These are phyloP conservation scores for Ustilago xerochloae DNA, from an alignment of 1,284 basidiomycete genomes.

Conservation along the genomic window DNA sequence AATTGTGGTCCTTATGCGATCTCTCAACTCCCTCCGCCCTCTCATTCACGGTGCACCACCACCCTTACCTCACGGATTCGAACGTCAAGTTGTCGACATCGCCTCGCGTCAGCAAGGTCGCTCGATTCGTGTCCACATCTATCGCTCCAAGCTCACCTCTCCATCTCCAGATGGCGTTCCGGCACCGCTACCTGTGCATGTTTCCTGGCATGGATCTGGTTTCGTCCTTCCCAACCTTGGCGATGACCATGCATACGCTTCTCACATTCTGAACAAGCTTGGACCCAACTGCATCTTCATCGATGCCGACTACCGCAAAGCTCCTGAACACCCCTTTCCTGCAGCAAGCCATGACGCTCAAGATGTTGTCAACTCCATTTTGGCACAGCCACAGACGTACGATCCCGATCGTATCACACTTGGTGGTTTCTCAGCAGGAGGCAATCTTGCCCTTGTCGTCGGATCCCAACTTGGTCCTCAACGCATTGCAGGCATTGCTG, in stretches of 20 bases:
- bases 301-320: slow-evolving; percentile 64
- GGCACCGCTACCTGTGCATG: slow-evolving; percentile 35
- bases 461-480: slow-evolving; percentile 38
- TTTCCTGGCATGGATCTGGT: slow-evolving; percentile 45
- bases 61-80: slow-evolving; percentile 19
- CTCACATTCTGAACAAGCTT: slow-evolving; percentile 15
- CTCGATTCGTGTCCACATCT: slow-evolving; percentile 44
- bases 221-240: slow-evolving; percentile 47
- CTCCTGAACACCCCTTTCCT: slow-evolving; percentile 62
- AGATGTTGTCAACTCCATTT: slow-evolving; percentile 45
- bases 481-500: slow-evolving; percentile 43
- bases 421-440: slow-evolving; percentile 62
- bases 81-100: slow-evolving; percentile 30
- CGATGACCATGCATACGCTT: slow-evolving; percentile 32
- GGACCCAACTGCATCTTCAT: slow-evolving; percentile 40
- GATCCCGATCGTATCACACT: slow-evolving; percentile 46
- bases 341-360: slow-evolving; percentile 48
- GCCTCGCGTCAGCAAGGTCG: slow-evolving; percentile 49
- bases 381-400: slow-evolving; percentile 38
- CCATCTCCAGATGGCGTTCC: slow-evolving; percentile 13
- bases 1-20: slow-evolving; percentile 26
- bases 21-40: slow-evolving; percentile 13
- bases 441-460: slow-evolving; percentile 55
- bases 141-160: slow-evolving; percentile 33
- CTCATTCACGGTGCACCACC: slow-evolving; percentile 9